Evolutionary conservation across 192 early-diverging fungal species (phyloP), one percentile per base, ranked within the genome.

Genomic region (Gonapodya prolifera): DNA sequence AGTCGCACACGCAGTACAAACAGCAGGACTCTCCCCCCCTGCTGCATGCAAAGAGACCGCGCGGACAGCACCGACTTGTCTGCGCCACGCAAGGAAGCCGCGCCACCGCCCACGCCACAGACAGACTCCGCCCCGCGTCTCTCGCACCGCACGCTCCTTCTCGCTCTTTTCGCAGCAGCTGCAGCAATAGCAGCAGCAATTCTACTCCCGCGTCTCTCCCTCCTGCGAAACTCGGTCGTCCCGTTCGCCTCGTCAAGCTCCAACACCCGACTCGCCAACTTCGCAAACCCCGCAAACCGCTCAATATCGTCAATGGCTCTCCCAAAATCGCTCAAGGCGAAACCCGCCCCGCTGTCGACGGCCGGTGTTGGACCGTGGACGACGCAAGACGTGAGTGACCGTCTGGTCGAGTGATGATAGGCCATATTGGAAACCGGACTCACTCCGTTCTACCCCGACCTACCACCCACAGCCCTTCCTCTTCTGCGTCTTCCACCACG

Each of bases 401-500:
- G 45, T 61, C 23, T 23, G 8, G 45, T 8, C 45, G 8, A 16
- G 45, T 61, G 45, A 61, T 61, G 45, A 61, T n/a, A n/a, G 23
- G 45, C 45, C 23, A 8, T 61, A 8, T 61, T 23, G 8, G 23
- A 61, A 61, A 61, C 8, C 45, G 8, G 45, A 23, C 45, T 16
- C 45, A 61, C 45, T 61, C 45, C 45, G 45, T 61, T 61, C 23
- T 23, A 8, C 23, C 23, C 23, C 45, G 8, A 61, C 45, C 45
- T 61, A 61, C 45, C 45, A 23, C 45, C 45, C 45, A 8, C 45
- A 82, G 61, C 81, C 81, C 1, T 82, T 82, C 78, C 77, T 82
- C 8, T 82, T 82, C 45, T 36, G 70, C 69, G 81, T 82, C 1
- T 78, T 81, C 71, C 81, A 82, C 81, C 73, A 80, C 76, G 81